phyloP scores from a whole-genome alignment of 1,284 basidiomycete genomes.

The Austroboletus niveus region DNA sequence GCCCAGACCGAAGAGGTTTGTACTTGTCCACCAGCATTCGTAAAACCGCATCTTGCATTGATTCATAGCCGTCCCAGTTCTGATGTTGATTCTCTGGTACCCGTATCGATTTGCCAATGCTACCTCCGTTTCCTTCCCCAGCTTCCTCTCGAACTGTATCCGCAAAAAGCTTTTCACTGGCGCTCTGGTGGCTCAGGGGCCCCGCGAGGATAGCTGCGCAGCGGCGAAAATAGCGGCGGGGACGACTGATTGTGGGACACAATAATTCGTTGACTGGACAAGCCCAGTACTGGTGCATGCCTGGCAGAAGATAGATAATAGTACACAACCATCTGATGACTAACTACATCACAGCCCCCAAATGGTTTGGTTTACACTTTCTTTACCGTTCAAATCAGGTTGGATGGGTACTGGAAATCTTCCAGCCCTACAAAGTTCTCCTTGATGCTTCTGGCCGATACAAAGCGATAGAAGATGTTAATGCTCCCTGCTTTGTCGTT shows the following conservation, averaged over 20 bases:
- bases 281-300: background rate
- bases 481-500: conserved; percentile 98
- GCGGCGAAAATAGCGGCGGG: background rate
- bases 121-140: conserved; percentile 17
- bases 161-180: conserved; percentile 48
- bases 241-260: background rate
- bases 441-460: conserved; percentile 92
- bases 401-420: conserved; percentile 82
- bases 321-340: background rate
- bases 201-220: background rate
- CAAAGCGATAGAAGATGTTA: conserved; percentile 87
- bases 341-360: background rate
- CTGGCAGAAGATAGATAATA: background rate
- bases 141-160: conserved; percentile 63
- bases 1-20: conserved; percentile 68
- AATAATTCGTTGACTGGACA: background rate
- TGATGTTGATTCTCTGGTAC: conserved; percentile 35
- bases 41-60: conserved; percentile 68
- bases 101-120: no score
- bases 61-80: conserved; percentile 80
- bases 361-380: background rate
- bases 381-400: conserved; percentile 53
- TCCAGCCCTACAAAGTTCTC: conserved; percentile 87
- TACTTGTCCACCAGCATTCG: conserved; percentile 87
- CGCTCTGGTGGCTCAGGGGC: background rate